phyloP scores from a whole-genome alignment of 768 basidiomycete genomes.

The Cantharellus anzutake region DNA sequence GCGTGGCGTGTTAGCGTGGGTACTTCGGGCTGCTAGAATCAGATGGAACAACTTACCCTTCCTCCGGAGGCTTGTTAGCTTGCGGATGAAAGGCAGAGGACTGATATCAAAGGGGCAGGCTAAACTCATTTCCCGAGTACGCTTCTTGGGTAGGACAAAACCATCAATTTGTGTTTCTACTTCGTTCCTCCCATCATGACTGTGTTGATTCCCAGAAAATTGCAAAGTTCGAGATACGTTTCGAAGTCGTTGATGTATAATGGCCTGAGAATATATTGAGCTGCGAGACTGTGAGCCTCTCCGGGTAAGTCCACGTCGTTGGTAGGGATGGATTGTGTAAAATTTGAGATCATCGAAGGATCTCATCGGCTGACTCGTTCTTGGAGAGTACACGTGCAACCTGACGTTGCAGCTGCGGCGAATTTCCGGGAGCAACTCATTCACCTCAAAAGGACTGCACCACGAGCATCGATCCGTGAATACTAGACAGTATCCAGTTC shows the following conservation, averaged over 20 bases:
- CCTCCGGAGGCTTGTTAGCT: too few species aligned
- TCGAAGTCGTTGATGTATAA: neutral
- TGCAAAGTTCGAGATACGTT: neutral
- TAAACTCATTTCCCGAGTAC: neutral
- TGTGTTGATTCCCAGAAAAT: neutral
- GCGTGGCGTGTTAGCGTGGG: too few species aligned
- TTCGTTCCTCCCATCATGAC: neutral
- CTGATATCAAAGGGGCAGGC: neutral
- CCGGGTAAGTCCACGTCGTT: neutral
- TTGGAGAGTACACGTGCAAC: constrained; percentile 2
- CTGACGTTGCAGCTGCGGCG: neutral
- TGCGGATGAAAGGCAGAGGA: too few species aligned
- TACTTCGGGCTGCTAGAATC: too few species aligned
- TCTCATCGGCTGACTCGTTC: neutral
- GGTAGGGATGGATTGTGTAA: neutral
- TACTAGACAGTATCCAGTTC: constrained; percentile 3
- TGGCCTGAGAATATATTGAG: constrained; percentile 2
- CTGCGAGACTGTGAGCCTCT: neutral
- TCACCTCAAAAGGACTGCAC: constrained; percentile 1
- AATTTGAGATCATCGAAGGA: constrained; percentile 2
- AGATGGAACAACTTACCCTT: too few species aligned
- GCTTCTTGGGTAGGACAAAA: neutral
- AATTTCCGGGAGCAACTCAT: constrained; percentile 3
- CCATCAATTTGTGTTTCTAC: neutral
- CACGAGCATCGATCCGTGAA: neutral